Conservation (phyloP, 23 red algal genomes). For the Pyropia yezoensis region DNA sequence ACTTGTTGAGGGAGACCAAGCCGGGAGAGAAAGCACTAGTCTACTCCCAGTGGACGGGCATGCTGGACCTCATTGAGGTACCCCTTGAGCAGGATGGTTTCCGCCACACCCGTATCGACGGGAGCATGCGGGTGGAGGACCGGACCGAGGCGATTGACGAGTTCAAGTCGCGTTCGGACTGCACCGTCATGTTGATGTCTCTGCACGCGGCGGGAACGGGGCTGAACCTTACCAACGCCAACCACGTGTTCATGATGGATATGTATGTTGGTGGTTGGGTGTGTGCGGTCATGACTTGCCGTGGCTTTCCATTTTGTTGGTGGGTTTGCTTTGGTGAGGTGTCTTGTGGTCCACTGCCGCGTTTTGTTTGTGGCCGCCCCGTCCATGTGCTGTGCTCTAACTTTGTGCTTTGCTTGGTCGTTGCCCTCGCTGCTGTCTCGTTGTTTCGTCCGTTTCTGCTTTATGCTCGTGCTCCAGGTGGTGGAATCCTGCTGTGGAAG, state of each 20-base stretch:
- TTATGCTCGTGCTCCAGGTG: not conserved
- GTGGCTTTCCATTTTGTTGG: no score
- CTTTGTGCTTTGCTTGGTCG: no score
- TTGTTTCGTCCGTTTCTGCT: no score
- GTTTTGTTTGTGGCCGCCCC: no score
- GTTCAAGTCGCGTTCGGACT: constrained; percentile 20
- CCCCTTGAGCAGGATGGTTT: constrained; percentile 16
- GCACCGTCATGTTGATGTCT: constrained; percentile 53
- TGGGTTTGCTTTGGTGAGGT: no score
- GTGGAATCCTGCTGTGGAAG: constrained; percentile 56
- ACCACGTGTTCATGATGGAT: constrained; percentile 78
- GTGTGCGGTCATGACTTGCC: no score
- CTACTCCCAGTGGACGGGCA: constrained; percentile 63
- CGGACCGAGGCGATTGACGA: constrained; percentile 20
- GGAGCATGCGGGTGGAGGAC: constrained; percentile 19
- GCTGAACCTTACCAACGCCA: constrained; percentile 75
- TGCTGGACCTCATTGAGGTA: constrained; percentile 66
- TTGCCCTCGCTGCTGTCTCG: no score
- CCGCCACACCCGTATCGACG: constrained; percentile 38
- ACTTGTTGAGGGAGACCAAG: not conserved
- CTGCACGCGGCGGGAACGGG: constrained; percentile 62
- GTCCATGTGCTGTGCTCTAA: no score
- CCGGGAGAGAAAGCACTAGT: constrained; percentile 52
- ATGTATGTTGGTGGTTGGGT: not conserved
- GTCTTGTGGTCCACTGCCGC: no score